phyloP scores from a whole-genome alignment of 768 basidiomycete species.

The Steccherinum ochraceum region DNA sequence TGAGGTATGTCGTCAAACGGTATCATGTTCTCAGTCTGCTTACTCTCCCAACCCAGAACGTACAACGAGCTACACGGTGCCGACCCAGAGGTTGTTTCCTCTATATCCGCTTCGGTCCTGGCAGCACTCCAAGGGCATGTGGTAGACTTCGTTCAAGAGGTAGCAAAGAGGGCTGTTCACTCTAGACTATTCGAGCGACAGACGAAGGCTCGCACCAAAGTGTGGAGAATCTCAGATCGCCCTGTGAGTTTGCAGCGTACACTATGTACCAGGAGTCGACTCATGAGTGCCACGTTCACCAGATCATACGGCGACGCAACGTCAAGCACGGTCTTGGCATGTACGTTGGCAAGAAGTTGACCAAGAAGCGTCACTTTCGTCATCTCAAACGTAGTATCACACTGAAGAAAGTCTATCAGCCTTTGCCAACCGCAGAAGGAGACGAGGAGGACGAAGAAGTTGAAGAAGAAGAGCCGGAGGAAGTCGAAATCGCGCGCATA shows the following conservation, averaged over 20 bases:
- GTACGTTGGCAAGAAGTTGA: neutral
- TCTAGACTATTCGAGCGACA: slow-evolving; percentile 52
- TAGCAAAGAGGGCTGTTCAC: slow-evolving; percentile 46
- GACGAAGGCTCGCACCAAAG: slow-evolving; percentile 53
- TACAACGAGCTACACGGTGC: slow-evolving; percentile 25
- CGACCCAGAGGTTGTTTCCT: slow-evolving; percentile 16
- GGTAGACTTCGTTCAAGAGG: slow-evolving; percentile 43
- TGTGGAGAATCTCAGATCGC: slow-evolving; percentile 43
- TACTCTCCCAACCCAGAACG: slow-evolving; percentile 17
- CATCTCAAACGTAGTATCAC: neutral
- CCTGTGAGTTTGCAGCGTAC: slow-evolving; percentile 38
- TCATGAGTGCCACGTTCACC: too few species aligned
- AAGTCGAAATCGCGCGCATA: neutral
- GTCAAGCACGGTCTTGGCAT: slow-evolving; percentile 19
- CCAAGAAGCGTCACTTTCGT: neutral
- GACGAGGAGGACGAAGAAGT: neutral
- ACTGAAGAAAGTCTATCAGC: neutral
- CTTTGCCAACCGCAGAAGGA: too few species aligned
- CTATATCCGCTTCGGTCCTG: slow-evolving; percentile 45
- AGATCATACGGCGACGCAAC: slow-evolving; percentile 28
- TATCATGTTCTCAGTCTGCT: neutral
- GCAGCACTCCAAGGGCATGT: slow-evolving; percentile 38
- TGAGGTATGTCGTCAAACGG: slow-evolving; percentile 30
- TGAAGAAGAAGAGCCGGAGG: too few species aligned
- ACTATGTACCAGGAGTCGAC: too few species aligned